Conservation (phyloP, 148 eudicot species). For the Vaccinium corymbosum region DNA sequence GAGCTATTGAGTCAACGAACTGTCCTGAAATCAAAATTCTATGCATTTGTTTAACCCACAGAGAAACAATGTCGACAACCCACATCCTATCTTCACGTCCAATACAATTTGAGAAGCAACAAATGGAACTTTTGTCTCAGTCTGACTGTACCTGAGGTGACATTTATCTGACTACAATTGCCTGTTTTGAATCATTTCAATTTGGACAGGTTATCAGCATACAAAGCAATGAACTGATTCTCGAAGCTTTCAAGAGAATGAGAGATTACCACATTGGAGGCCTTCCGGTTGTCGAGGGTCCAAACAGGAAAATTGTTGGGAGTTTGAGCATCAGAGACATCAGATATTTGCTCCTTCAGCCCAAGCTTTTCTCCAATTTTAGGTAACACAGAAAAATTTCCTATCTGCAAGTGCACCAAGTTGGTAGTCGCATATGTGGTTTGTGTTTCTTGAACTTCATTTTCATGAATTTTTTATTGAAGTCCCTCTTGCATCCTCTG, state of each 20-base stretch:
- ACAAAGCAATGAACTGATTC: conserved; percentile 53
- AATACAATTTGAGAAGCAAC: too few species aligned
- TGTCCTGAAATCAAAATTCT: too few species aligned
- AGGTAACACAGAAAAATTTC: conserved; percentile 36
- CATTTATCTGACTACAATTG: not conserved
- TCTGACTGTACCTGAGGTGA: not conserved
- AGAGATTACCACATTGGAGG: conserved; percentile 87
- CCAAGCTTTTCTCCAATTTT: conserved; percentile 67
- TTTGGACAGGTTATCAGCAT: conserved; percentile 65
- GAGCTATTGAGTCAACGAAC: too few species aligned
- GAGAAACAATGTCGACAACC: too few species aligned
- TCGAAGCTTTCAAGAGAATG: conserved; percentile 92
- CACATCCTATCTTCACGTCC: too few species aligned
- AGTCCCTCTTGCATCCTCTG: not conserved
- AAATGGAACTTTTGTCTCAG: not conserved
- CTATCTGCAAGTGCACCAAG: not conserved
- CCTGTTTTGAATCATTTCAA: not conserved
- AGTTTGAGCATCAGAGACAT: conserved; percentile 88
- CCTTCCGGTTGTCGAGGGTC: conserved; percentile 83
- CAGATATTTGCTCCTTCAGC: conserved; percentile 67
- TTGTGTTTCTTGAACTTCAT: not conserved
- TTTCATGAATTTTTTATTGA: not conserved
- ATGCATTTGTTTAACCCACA: too few species aligned
- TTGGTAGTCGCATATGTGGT: not conserved
- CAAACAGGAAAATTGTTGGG: conserved; percentile 67